Evolutionary conservation across 495 filamentous ascomycete species (phyloP), one percentile per base, ranked within the genome.

Genomic region (Achaetomiella virescens): DNA sequence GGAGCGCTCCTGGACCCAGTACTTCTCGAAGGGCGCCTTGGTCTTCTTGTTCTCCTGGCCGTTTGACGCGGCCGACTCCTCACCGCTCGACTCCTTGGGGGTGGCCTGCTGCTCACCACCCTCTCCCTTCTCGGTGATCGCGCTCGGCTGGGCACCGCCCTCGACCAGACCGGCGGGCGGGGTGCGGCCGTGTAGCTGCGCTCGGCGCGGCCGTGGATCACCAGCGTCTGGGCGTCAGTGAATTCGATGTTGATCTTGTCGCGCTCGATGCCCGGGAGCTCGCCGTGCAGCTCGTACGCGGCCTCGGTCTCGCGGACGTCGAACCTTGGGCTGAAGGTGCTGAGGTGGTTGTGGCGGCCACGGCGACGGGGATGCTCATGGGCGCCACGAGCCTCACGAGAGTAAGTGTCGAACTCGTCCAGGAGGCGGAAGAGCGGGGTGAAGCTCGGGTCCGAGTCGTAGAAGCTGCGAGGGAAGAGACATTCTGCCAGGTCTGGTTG

Each of bases 191-290:
- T 65, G 70, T 81, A 79, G 36, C 70, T 69, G 55, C 79, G 79
- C 62, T 89, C 84, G n/a, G 78, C 76, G 48, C 72, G 81, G 35
- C 90, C 91, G 53, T 77, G 78, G 67, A 96, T 79, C 37, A 82
- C 76, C 2, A 97, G 72, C 6, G 88, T 95, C 48, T 86, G 77
- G 7, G 77, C 70, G 67, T 96, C 90, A 44, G 81, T 82, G 79
- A 95, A 95, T 68, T 95, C 89, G 64, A 97, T 87, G 48, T 82
- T 74, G 59, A 96, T 70, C 64, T 93, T 78, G 57, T 85, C 81
- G 62, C 89, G 86, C 48, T 87, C 80, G 52, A 91, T 77, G 37
- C 91, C 91, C 0, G 91, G 89, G 1, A 96, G 79, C 66, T 97
- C 91, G 60, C 90, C 90, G 61, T 93, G 83, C 3, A 97, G 83